Percentiles rank a stretch among this genome's conserved stretches.
Evolutionary conservation across 176 grass and related monocot genomes (phyloP).

Genomic region (Phragmites australis): DNA sequence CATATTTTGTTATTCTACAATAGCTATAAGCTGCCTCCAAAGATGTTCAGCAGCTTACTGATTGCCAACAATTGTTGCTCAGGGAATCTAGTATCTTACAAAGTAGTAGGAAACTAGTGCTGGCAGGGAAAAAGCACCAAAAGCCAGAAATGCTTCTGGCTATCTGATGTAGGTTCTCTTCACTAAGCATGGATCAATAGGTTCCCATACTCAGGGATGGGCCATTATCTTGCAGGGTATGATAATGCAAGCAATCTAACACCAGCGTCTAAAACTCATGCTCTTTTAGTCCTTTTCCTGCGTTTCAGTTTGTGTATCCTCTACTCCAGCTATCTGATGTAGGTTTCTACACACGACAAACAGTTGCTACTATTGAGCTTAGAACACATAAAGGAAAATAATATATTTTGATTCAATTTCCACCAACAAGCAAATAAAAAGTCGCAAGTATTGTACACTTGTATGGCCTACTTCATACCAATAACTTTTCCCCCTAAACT

Average conservation of each 20-base stretch:
- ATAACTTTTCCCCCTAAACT: not conserved
- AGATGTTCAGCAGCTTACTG: not conserved
- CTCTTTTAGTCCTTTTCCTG: not conserved
- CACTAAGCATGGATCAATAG: too few relatives aligned
- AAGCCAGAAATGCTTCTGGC: too few relatives aligned
- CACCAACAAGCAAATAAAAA: not conserved
- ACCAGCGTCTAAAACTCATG: not conserved
- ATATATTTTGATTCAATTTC: not conserved
- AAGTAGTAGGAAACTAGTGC: conserved; percentile 11
- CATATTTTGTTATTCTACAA: not conserved
- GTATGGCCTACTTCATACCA: not conserved
- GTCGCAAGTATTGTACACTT: not conserved
- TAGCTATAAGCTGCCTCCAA: not conserved
- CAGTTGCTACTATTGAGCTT: not conserved
- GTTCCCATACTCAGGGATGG: not conserved
- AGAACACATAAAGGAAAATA: not conserved
- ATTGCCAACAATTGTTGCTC: not conserved
- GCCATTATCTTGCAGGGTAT: not conserved
- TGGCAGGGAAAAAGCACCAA: not conserved
- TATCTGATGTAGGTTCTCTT: too few relatives aligned
- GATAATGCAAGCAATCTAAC: not conserved
- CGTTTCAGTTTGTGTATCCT: not conserved
- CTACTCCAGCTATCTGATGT: not conserved
- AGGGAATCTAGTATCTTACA: not conserved
- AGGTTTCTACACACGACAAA: not conserved